A percentile compares a stretch with the other conserved stretches of the same genome.
Conservation (phyloP, 2,329 filamentous ascomycete genomes). For the Aureobasidium pullulans region DNA sequence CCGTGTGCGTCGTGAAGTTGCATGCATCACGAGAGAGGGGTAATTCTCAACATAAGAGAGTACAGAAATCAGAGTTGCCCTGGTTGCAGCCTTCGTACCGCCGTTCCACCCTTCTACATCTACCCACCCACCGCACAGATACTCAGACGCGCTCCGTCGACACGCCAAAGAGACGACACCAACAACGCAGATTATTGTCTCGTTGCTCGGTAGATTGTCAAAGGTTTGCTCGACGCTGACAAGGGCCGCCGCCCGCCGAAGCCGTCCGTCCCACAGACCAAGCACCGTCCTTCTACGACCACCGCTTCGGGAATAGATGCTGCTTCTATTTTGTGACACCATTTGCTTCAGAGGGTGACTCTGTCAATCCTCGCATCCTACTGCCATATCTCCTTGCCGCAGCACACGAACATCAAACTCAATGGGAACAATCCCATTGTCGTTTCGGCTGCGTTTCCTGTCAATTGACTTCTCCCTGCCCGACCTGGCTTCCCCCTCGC, state of each 20-base stretch:
- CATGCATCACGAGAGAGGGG: background rate
- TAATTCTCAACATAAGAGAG: background rate
- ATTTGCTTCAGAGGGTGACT: slow-evolving; percentile 9
- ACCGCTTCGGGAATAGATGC: slow-evolving; percentile 9
- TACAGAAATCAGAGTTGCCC: slow-evolving; percentile 10
- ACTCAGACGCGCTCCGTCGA: background rate
- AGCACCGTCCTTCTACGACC: background rate
- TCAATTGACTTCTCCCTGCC: background rate
- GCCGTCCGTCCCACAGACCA: slow-evolving; percentile 14
- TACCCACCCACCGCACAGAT: background rate
- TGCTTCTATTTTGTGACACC: slow-evolving; percentile 8
- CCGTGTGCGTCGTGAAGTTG: background rate
- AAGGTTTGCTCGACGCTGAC: slow-evolving; percentile 8
- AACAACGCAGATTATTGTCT: slow-evolving; percentile 14
- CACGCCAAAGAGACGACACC: background rate
- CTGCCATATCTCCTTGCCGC: slow-evolving; percentile 7
- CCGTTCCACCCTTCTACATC: slow-evolving; percentile 1
- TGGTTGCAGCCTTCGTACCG: slow-evolving; percentile 4
- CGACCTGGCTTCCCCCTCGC: background rate
- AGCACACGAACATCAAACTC: slow-evolving; percentile 5
- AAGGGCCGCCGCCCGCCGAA: slow-evolving; percentile 12
- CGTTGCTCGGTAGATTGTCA: slow-evolving; percentile 13
- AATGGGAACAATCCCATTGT: slow-evolving; percentile 5
- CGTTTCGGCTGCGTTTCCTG: background rate
- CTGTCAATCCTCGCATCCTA: background rate